These are phyloP conservation scores for Westerdykella ornata DNA, from an alignment of 2,329 filamentous ascomycete species.

Conservation along the genomic window DNA sequence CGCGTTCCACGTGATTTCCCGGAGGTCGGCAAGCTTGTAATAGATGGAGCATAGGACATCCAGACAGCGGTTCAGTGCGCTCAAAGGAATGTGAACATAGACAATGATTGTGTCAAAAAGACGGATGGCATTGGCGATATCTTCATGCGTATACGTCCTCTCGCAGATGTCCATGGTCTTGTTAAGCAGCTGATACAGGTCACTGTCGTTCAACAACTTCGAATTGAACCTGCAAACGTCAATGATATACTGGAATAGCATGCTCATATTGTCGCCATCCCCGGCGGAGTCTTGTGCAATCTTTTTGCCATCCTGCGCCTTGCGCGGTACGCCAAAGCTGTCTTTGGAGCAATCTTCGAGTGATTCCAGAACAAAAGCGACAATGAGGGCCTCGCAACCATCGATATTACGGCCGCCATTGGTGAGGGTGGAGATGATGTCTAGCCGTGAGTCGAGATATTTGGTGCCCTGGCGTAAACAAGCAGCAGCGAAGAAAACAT, in stretches of 20 bases:
- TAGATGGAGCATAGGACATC: constrained; percentile 67
- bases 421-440: constrained; percentile 34
- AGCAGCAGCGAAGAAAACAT: constrained; percentile 35
- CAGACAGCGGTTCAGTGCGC: constrained; percentile 58
- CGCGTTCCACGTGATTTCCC: constrained; percentile 62
- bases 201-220: constrained; percentile 57
- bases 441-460: constrained; percentile 29
- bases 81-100: constrained; percentile 60
- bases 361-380: constrained; percentile 28
- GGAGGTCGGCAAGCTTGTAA: constrained; percentile 55
- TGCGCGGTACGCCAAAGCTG: constrained; percentile 20
- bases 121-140: constrained; percentile 60
- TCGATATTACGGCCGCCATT: constrained; percentile 35
- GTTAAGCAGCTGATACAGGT: constrained; percentile 56
- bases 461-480: constrained; percentile 21
- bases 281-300: constrained; percentile 12
- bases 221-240: constrained; percentile 72
- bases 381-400: constrained; percentile 32
- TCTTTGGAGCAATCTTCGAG: constrained; percentile 31
- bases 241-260: constrained; percentile 59
- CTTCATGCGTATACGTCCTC: constrained; percentile 57
- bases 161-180: constrained; percentile 60
- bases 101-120: constrained; percentile 66
- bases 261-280: constrained; percentile 42
- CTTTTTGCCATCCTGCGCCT: constrained; percentile 21